Evolutionary conservation across 768 basidiomycete species (phyloP), one percentile per base, ranked within the genome.

Genomic region (Lentinula boryana): DNA sequence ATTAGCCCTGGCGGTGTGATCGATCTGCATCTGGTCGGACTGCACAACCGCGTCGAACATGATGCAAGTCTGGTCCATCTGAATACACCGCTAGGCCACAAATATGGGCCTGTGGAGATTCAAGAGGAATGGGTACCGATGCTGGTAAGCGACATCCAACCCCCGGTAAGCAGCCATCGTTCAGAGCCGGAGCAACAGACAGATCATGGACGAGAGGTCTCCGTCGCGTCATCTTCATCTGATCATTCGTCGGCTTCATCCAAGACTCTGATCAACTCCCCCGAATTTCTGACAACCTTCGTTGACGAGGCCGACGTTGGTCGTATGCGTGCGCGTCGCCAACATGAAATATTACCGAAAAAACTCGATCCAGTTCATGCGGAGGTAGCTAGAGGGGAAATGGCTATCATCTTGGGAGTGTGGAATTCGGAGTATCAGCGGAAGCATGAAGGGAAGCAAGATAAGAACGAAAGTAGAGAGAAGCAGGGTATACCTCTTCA

Each of bases 341-440:
- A 88, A 63, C 74, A 70, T 15, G 67, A 73, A 35, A 80, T 70
- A 7, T 67, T 69, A 2, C 72, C 74, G 0, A 52, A 23, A n/a
- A 52, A 60, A 32, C 66, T 87, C 31, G 78, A 80, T 54, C 56
- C 65, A 4, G 43, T 84, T 4, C 84, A 84, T 62, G 77, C 79
- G 1, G 84, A 86, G 71, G 80, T 88, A 58, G 87, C 86, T 2
- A 78, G 85, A 3, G 87, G 85, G 16, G 87, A 89, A 71, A 84
- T 88, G 77, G 84, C 80, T 0, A 81, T 88, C 55, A 81, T 86
- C 7, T 72, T 87, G 13, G 84, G 83, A 0, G 75, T 88, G 5
- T 84, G 81, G 76, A 78, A 51, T 10, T 31, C 50, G 16, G 12
- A 51, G 9, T 51, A 48, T 41, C 27, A 43, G 43, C 21, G 6